Conservation (phyloP, 108 stramenopile genomes). For the Cylindrotheca closterium region DNA sequence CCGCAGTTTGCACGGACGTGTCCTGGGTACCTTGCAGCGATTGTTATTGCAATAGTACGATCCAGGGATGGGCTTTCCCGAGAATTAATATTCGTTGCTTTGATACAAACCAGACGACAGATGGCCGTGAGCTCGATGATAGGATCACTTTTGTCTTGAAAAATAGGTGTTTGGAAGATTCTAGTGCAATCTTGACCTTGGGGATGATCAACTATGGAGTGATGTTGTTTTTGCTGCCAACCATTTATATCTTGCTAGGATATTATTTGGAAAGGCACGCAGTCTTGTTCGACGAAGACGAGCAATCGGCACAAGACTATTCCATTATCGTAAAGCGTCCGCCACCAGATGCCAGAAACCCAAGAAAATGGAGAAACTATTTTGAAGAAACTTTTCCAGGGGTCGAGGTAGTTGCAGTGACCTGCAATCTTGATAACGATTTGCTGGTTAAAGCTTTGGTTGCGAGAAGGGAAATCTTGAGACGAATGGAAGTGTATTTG, state of each 20-base stretch:
- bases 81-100: slow-evolving; percentile 4
- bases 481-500: slow-evolving; percentile 51
- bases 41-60: slow-evolving; percentile 4
- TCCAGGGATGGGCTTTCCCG: slow-evolving; percentile 4
- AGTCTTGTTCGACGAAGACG: slow-evolving; percentile 70
- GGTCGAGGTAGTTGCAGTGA: slow-evolving; percentile 64
- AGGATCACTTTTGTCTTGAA: slow-evolving; percentile 43
- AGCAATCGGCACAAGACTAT: slow-evolving; percentile 92
- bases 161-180: slow-evolving; percentile 56
- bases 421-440: slow-evolving; percentile 82
- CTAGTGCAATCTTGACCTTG: slow-evolving; percentile 46
- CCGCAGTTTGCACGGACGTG: not conserved
- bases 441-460: slow-evolving; percentile 64
- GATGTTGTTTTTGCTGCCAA: slow-evolving; percentile 46
- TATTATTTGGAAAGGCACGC: slow-evolving; percentile 53
- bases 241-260: slow-evolving; percentile 33
- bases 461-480: slow-evolving; percentile 64
- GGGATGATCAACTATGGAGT: slow-evolving; percentile 63
- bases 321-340: slow-evolving; percentile 81
- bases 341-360: slow-evolving; percentile 73
- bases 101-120: not conserved
- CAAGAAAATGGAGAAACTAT: slow-evolving; percentile 82
- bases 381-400: slow-evolving; percentile 60
- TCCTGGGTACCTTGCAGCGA: slow-evolving; percentile 8
- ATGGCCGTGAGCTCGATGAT: not conserved